phyloP scores from a whole-genome alignment of 2,329 filamentous ascomycete genomes.

The Aureobasidium sp. region DNA sequence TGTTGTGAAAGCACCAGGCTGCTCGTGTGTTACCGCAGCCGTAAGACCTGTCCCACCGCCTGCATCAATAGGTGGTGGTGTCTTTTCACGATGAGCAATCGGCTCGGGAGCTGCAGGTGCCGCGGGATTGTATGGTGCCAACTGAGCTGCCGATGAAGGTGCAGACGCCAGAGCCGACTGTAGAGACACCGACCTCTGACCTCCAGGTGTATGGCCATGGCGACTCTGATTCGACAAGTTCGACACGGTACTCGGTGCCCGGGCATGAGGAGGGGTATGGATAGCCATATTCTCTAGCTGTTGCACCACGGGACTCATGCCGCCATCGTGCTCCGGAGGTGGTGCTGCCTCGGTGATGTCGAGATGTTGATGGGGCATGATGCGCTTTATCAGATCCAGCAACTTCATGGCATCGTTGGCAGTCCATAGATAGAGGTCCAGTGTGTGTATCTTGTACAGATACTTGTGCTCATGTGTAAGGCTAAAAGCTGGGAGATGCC shows the following conservation, averaged over 20 bases:
- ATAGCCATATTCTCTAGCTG: slow-evolving; percentile 65
- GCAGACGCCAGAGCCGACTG: slow-evolving; percentile 17
- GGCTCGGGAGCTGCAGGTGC: slow-evolving; percentile 67
- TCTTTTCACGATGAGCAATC: slow-evolving; percentile 68
- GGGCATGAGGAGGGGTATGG: slow-evolving; percentile 46
- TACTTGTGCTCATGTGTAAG: slow-evolving; percentile 67
- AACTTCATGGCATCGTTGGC: slow-evolving; percentile 63
- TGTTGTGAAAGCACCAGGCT: slow-evolving; percentile 20
- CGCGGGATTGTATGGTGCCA: slow-evolving; percentile 71
- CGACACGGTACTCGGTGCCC: slow-evolving; percentile 28
- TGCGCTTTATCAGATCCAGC: slow-evolving; percentile 57
- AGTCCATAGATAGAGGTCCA: slow-evolving; percentile 77
- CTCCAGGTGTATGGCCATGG: slow-evolving; percentile 22
- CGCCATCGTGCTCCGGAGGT: slow-evolving; percentile 42
- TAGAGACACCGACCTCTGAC: neutral
- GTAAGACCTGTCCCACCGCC: slow-evolving; percentile 40
- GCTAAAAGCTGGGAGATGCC: slow-evolving; percentile 69
- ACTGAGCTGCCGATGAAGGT: slow-evolving; percentile 40
- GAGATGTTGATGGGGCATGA: slow-evolving; percentile 54
- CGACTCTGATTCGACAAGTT: slow-evolving; percentile 22
- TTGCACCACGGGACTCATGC: slow-evolving; percentile 63
- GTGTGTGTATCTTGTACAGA: slow-evolving; percentile 65
- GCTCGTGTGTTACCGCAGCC: slow-evolving; percentile 32
- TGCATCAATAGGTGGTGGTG: slow-evolving; percentile 63
- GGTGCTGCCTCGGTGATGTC: slow-evolving; percentile 53